These are phyloP conservation scores for Lipomyces chichibuensis DNA, from an alignment of 805 yeast genomes.

Conservation along the genomic window DNA sequence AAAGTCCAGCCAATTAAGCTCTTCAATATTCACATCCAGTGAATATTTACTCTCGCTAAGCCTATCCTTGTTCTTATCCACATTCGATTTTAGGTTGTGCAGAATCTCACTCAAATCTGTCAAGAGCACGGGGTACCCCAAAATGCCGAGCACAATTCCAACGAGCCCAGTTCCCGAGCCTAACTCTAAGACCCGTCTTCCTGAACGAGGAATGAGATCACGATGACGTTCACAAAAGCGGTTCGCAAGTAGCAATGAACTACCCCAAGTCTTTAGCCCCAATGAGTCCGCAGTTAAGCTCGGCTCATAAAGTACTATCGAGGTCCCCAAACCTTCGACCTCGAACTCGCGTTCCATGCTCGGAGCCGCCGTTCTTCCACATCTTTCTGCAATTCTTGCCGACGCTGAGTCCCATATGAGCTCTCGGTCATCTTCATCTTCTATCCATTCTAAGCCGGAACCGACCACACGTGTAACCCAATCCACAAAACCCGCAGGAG, in stretches of 20 bases:
- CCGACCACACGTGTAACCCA: conserved; percentile 29
- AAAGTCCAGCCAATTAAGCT: conserved; percentile 80
- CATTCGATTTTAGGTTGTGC: conserved; percentile 64
- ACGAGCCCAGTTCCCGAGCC: conserved; percentile 95
- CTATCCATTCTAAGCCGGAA: conserved; percentile 21
- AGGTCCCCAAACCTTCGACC: conserved; percentile 45
- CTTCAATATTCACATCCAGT: conserved; percentile 47
- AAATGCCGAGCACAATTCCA: conserved; percentile 66
- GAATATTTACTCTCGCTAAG: not conserved
- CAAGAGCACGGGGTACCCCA: conserved; percentile 56
- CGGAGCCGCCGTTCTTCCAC: conserved; percentile 85
- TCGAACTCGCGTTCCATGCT: conserved; percentile 63
- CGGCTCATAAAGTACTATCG: conserved; percentile 66
- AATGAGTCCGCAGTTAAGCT: conserved; percentile 82
- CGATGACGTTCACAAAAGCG: conserved; percentile 48
- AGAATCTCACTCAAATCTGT: conserved; percentile 84
- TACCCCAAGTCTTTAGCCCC: conserved; percentile 97
- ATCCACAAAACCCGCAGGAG: conserved; percentile 25
- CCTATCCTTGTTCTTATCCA: conserved; percentile 51
- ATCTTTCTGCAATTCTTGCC: conserved; percentile 70
- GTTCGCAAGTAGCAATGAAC: conserved; percentile 70
- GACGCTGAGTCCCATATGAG: conserved; percentile 61
- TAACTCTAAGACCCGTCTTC: conserved; percentile 56
- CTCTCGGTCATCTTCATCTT: conserved; percentile 39
- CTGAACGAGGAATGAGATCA: conserved; percentile 37